Conservation (phyloP, 129 eudicot genomes). For the Artemisia annua region DNA sequence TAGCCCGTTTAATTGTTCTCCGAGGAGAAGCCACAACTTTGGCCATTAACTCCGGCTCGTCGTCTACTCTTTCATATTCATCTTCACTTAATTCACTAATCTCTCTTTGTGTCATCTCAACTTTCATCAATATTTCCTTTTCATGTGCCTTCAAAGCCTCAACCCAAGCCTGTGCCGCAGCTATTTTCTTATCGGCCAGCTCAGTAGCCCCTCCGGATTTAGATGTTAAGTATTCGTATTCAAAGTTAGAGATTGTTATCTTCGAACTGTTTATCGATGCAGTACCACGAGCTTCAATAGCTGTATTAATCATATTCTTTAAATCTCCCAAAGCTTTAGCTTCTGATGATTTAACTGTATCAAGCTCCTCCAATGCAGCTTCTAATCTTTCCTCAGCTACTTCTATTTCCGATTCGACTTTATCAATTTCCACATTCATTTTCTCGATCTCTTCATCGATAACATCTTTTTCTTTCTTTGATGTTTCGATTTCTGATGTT, state of each 20-base stretch:
- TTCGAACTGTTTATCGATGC: constrained; percentile 41
- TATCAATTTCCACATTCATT: constrained; percentile 40
- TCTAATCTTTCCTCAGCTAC: constrained; percentile 51
- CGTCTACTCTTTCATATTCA: constrained; percentile 27
- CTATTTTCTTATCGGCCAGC: constrained; percentile 75
- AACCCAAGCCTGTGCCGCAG: constrained; percentile 70
- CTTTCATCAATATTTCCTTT: constrained; percentile 53
- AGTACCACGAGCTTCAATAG: constrained; percentile 48
- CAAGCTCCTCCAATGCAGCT: constrained; percentile 52
- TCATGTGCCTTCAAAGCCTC: constrained; percentile 75
- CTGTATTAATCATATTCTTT: constrained; percentile 36
- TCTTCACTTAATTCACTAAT: constrained; percentile 32
- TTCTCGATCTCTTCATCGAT: constrained; percentile 43
- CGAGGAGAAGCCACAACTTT: constrained; percentile 7
- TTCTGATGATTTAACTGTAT: constrained; percentile 58
- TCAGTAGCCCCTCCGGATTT: constrained; percentile 42
- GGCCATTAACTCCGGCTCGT: constrained; percentile 19
- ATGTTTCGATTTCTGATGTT: constrained; percentile 45
- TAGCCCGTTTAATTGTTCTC: constrained; percentile 34
- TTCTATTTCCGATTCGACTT: constrained; percentile 42
- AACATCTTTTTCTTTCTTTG: constrained; percentile 42
- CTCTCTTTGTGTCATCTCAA: constrained; percentile 41
- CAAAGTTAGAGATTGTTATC: constrained; percentile 59
- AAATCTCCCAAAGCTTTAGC: constrained; percentile 48
- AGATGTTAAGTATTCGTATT: constrained; percentile 58